A percentile compares a stretch with the other conserved stretches of the same genome.
Conservation (phyloP, 495 filamentous ascomycete genomes). For the Tricharina praecox region DNA sequence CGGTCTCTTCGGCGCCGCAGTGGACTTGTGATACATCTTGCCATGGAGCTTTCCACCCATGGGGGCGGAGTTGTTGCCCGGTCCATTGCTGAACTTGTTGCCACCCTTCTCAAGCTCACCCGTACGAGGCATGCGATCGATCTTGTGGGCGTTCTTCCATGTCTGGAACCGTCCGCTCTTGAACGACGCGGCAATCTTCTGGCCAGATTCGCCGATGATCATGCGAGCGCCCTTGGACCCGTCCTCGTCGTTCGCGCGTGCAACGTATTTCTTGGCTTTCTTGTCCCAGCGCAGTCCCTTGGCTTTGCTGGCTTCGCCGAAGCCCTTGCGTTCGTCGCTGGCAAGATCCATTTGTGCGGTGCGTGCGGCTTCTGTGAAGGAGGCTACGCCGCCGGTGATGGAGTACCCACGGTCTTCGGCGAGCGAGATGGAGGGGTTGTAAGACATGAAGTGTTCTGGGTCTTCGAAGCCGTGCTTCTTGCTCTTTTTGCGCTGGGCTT, state of each 20-base stretch:
- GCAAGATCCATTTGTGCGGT: constrained; percentile 74
- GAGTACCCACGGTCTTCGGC: constrained; percentile 84
- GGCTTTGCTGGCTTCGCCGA: constrained; percentile 47
- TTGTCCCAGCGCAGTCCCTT: constrained; percentile 88
- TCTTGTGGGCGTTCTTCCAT: constrained; percentile 72
- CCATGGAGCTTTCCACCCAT: constrained; percentile 36
- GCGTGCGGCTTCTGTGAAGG: constrained; percentile 66
- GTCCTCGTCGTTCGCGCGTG: constrained; percentile 80
- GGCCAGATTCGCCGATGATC: constrained; percentile 77
- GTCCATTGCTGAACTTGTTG: constrained; percentile 26
- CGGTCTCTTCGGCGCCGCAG: constrained; percentile 77
- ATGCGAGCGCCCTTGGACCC: constrained; percentile 70
- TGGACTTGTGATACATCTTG: constrained; percentile 45
- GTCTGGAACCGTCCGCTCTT: constrained; percentile 80
- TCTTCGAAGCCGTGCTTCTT: constrained; percentile 47
- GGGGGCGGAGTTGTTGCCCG: constrained; percentile 24
- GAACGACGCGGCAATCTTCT: constrained; percentile 89
- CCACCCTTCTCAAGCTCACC: constrained; percentile 51
- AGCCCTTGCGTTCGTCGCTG: constrained; percentile 63
- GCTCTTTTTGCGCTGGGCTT: constrained; percentile 20
- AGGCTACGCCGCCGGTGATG: constrained; percentile 39
- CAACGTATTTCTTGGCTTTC: constrained; percentile 86
- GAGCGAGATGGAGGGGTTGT: constrained; percentile 59
- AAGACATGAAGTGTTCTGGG: constrained; percentile 87
- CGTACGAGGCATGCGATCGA: constrained; percentile 57